A percentile compares a stretch with the other conserved stretches of the same genome.
These are phyloP conservation scores for Deinandra increscens DNA, from an alignment of 129 eudicot genomes.

Conservation along the genomic window DNA sequence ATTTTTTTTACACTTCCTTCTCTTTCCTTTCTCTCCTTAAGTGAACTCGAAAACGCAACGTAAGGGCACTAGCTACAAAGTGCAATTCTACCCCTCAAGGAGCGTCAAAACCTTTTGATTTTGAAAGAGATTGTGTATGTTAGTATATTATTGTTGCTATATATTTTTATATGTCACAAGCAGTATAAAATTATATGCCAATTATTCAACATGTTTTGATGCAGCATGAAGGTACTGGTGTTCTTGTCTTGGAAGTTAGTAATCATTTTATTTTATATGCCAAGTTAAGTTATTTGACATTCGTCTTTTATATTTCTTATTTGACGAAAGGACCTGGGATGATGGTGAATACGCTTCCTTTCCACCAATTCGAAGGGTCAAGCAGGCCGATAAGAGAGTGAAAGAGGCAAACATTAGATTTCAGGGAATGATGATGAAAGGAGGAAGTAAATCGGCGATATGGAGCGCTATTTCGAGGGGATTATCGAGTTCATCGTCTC, in stretches of 20 bases:
- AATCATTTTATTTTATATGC: background rate
- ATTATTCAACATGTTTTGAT: constrained; percentile 12
- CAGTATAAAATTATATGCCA: background rate
- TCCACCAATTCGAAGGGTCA: no score
- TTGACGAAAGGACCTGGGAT: no score
- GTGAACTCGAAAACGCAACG: no score
- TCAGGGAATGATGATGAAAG: no score
- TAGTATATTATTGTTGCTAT: constrained; percentile 18
- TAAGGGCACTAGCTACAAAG: constrained; percentile 82
- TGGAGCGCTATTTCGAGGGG: no score
- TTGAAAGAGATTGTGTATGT: constrained; percentile 94
- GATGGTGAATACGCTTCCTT: no score
- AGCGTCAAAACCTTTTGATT: constrained; percentile 95
- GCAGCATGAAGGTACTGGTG: constrained; percentile 97
- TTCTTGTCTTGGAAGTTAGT: constrained; percentile 91
- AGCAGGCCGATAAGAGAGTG: no score
- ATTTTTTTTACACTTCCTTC: no score
- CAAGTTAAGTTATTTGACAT: background rate
- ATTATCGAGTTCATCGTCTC: no score
- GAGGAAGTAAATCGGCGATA: no score
- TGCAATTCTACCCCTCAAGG: constrained; percentile 65
- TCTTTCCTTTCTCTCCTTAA: no score
- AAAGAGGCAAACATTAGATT: no score
- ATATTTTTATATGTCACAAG: background rate
- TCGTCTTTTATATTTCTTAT: background rate